These are phyloP conservation scores for Blastosporella zonata DNA, from an alignment of 1,284 basidiomycete species.

Conservation along the genomic window DNA sequence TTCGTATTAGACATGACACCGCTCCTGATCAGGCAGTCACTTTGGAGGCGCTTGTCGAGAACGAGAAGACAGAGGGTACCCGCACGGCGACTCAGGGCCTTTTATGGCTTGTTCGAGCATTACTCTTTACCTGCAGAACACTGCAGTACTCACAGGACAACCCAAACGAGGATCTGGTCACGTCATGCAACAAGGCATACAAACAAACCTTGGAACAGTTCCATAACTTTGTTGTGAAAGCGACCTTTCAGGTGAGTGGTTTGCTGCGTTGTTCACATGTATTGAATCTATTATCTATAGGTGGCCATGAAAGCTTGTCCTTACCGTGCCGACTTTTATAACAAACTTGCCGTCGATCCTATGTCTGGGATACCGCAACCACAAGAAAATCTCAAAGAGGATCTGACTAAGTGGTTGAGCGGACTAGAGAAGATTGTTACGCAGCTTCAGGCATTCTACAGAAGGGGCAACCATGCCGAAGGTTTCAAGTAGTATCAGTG, in stretches of 20 bases:
- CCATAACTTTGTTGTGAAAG: constrained; percentile 86
- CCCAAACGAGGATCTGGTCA: constrained; percentile 65
- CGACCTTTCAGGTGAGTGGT: constrained; percentile 75
- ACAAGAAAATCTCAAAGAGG: constrained; percentile 62
- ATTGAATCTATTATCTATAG: constrained; percentile 36
- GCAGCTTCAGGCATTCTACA: background rate
- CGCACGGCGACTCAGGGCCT: constrained; percentile 84
- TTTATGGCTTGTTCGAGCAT: constrained; percentile 86
- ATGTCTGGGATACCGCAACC: constrained; percentile 53
- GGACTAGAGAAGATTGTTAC: background rate
- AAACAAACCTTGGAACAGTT: constrained; percentile 76
- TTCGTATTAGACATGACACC: constrained; percentile 73
- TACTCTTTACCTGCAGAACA: constrained; percentile 85
- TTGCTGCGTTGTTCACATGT: background rate
- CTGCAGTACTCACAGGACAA: constrained; percentile 72
- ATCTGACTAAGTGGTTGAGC: constrained; percentile 51
- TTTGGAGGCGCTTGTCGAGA: constrained; percentile 78
- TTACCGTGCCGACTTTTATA: constrained; percentile 87
- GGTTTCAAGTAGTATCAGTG: too few relatives aligned
- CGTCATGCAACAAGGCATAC: constrained; percentile 81
- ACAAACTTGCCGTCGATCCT: constrained; percentile 77
- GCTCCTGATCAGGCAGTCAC: constrained; percentile 66
- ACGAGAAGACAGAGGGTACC: constrained; percentile 86
- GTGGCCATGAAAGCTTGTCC: constrained; percentile 96
- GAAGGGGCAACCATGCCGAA: background rate